Percentiles rank a stretch among this genome's conserved stretches.
These are phyloP conservation scores for Chamaenerion angustifolium DNA, from an alignment of 345 rosid genomes.

Conservation along the genomic window DNA sequence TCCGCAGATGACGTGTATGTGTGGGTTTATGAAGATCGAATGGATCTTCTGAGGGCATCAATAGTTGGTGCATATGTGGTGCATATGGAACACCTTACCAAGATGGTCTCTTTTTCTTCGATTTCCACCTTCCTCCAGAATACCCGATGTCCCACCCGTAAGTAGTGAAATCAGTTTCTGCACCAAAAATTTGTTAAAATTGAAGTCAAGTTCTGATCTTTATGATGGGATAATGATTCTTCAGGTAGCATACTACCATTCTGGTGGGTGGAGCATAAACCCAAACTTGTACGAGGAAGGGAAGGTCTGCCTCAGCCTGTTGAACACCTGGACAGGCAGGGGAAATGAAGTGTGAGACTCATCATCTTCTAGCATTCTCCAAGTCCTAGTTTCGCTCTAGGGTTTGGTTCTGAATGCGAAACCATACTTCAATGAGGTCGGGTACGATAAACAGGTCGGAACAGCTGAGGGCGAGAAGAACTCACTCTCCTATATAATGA, in stretches of 20 bases:
- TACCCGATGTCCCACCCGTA: slow-evolving; percentile 94
- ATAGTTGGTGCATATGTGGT: too few relatives aligned
- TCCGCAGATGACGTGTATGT: slow-evolving; percentile 71
- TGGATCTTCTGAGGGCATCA: too few relatives aligned
- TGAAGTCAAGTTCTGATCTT: not conserved
- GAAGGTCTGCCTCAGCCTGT: too few relatives aligned
- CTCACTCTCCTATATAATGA: slow-evolving; percentile 82
- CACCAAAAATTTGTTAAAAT: too few relatives aligned
- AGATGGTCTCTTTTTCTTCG: too few relatives aligned
- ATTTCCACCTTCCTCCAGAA: slow-evolving; percentile 74
- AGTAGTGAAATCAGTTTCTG: not conserved
- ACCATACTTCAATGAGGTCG: slow-evolving; percentile 98
- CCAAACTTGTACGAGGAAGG: slow-evolving; percentile 96
- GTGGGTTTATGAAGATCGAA: slow-evolving; percentile 82
- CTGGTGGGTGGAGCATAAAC: slow-evolving; percentile 97
- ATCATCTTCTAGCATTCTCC: too few relatives aligned
- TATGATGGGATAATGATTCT: slow-evolving; percentile 12
- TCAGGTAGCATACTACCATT: slow-evolving; percentile 89
- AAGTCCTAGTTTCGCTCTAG: too few relatives aligned
- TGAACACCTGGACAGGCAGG: too few relatives aligned
- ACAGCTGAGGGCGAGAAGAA: slow-evolving; percentile 98
- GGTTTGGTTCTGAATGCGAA: too few relatives aligned
- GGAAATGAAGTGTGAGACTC: too few relatives aligned
- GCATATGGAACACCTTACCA: too few relatives aligned
- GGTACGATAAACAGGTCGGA: slow-evolving; percentile 86